Conservation (phyloP, 208 protist genomes). For the Leishmania mexicana region DNA sequence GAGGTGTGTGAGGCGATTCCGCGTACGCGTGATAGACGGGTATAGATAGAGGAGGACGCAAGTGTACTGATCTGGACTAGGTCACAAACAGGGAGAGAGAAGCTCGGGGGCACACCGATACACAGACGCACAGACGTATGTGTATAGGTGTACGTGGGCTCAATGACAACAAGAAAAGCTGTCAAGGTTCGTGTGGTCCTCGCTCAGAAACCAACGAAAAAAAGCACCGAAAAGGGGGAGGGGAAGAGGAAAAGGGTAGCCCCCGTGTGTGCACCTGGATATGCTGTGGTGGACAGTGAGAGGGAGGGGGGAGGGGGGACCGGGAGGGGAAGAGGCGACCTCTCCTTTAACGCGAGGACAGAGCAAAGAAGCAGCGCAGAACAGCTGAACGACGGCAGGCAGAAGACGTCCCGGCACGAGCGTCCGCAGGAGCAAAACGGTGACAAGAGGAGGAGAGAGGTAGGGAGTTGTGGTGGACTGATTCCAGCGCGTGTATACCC, state of each 20-base stretch:
- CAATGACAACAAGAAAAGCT: neutral
- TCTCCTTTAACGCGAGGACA: neutral
- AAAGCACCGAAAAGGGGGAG: neutral
- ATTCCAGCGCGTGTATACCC: neutral
- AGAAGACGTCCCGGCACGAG: too few relatives aligned
- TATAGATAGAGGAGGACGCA: conserved; percentile 9
- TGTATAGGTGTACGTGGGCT: neutral
- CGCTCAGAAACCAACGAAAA: neutral
- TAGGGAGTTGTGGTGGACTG: too few relatives aligned
- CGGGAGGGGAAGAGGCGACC: neutral
- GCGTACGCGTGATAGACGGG: neutral
- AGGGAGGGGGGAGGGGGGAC: neutral
- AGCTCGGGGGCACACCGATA: neutral
- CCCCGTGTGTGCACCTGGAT: neutral
- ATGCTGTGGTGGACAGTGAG: neutral
- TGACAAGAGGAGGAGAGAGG: too few relatives aligned
- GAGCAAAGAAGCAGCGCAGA: too few relatives aligned
- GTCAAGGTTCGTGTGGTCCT: neutral
- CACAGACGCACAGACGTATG: neutral
- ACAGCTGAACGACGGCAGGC: too few relatives aligned
- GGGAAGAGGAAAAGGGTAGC: neutral
- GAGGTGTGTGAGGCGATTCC: neutral
- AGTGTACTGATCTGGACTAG: neutral
- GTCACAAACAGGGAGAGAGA: neutral
- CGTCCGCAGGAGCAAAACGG: too few relatives aligned